Conservation (phyloP, 1,284 basidiomycete genomes). For the Puccinia novopanici region DNA sequence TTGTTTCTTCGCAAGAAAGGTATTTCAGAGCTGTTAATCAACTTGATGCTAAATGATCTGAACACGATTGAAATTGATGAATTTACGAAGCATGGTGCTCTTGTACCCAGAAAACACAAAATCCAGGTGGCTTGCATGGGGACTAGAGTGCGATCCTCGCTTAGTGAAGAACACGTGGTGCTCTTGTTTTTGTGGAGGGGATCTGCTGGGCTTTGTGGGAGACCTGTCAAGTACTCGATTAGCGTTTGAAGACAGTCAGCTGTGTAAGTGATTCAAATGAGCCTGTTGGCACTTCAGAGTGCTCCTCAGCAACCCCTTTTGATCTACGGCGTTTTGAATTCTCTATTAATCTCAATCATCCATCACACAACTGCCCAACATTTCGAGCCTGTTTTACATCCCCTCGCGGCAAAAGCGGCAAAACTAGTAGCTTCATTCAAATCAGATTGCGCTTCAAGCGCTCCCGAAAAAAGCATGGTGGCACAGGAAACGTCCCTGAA, state of each 20-base stretch:
- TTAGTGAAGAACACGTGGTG: slow-evolving; percentile 42
- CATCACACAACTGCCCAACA: slow-evolving; percentile 45
- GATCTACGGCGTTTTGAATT: slow-evolving; percentile 4
- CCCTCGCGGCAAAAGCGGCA: slow-evolving; percentile 8
- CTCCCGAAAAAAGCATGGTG: background rate
- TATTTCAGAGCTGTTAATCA: slow-evolving; percentile 29
- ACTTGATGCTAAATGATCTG: slow-evolving; percentile 43
- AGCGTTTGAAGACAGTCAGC: background rate
- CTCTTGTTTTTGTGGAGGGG: slow-evolving; percentile 47
- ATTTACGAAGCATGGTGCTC: slow-evolving; percentile 23
- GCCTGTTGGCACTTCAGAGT: background rate
- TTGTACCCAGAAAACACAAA: slow-evolving; percentile 41
- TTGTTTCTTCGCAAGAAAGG: slow-evolving; percentile 42
- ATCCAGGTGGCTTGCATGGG: slow-evolving; percentile 28
- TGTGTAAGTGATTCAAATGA: slow-evolving; percentile 10
- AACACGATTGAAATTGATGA: slow-evolving; percentile 32
- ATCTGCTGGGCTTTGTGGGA: slow-evolving; percentile 40
- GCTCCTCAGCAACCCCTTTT: slow-evolving; percentile 3
- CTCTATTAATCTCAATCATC: slow-evolving; percentile 37
- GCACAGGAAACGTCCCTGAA: slow-evolving; percentile 24
- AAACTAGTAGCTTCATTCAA: slow-evolving; percentile 2
- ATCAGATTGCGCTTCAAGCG: background rate
- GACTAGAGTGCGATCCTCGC: slow-evolving; percentile 10
- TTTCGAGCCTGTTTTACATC: slow-evolving; percentile 23
- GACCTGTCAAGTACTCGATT: slow-evolving; percentile 35